Evolutionary conservation across 192 early-diverging fungal genomes (phyloP).

Genomic region (Chytriomyces sp.): DNA sequence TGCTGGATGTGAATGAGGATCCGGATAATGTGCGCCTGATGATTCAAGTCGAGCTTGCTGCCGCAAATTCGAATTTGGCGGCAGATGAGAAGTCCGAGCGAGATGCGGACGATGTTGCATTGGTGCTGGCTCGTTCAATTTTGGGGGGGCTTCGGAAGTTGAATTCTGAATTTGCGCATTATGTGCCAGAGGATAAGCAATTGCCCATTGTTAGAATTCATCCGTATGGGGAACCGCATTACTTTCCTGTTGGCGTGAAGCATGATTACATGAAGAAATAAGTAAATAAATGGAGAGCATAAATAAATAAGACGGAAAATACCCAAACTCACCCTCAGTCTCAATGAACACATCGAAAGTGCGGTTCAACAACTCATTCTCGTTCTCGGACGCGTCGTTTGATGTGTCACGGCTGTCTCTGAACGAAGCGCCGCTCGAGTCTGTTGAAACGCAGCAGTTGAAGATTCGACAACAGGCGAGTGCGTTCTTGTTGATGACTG

Average conservation of each 20-base stretch:
- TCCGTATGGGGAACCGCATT: slow-evolving; percentile 36
- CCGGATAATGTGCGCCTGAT: slow-evolving; percentile 20
- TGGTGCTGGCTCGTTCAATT: slow-evolving; percentile 24
- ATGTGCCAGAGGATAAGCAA: slow-evolving; percentile 47
- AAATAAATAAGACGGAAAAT: too few relatives aligned
- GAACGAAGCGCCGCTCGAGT: too few relatives aligned
- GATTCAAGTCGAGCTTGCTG: slow-evolving; percentile 27
- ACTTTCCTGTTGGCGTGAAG: slow-evolving; percentile 47
- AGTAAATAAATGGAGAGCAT: not conserved
- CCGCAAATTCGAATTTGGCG: not conserved
- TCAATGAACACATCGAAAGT: too few relatives aligned
- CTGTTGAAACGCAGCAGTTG: too few relatives aligned
- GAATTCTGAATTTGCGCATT: slow-evolving; percentile 46
- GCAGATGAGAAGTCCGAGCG: not conserved
- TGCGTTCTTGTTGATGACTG: too few relatives aligned
- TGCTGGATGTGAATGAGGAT: slow-evolving; percentile 34
- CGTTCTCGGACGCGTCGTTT: too few relatives aligned
- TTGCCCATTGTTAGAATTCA: slow-evolving; percentile 33
- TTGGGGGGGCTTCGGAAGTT: slow-evolving; percentile 23
- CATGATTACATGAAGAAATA: slow-evolving; percentile 42
- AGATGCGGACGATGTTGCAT: not conserved
- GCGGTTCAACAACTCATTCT: too few relatives aligned
- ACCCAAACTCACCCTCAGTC: too few relatives aligned
- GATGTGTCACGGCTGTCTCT: too few relatives aligned
- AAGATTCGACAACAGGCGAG: too few relatives aligned